Conservation (phyloP, 1,284 basidiomycete genomes). For the Polyporus tsugae region DNA sequence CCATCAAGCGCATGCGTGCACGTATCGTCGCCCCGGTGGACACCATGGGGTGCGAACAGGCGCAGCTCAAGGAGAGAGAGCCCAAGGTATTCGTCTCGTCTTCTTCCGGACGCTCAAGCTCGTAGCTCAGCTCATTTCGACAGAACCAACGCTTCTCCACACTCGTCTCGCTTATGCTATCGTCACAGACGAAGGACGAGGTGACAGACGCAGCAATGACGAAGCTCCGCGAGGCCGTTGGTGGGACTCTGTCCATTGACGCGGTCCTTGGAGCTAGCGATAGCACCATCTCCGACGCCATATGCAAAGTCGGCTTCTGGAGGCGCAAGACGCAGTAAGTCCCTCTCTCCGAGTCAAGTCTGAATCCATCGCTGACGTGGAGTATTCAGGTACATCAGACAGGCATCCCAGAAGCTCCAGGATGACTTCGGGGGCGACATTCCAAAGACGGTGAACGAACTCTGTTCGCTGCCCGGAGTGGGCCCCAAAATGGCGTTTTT, state of each 20-base stretch:
- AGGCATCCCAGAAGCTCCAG: constrained; percentile 71
- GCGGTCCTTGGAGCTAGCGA: constrained; percentile 74
- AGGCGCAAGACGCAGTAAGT: constrained; percentile 81
- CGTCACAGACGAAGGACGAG: constrained; percentile 94
- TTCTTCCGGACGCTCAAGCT: background rate
- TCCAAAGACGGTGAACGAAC: constrained; percentile 85
- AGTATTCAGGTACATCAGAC: constrained; percentile 72
- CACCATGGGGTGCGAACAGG: constrained; percentile 87
- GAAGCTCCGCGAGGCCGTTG: constrained; percentile 78
- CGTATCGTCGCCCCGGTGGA: constrained; percentile 86
- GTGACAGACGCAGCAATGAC: constrained; percentile 87
- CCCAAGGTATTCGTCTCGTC: constrained; percentile 61
- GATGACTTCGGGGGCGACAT: constrained; percentile 84
- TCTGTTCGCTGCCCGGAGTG: constrained; percentile 86
- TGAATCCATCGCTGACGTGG: background rate
- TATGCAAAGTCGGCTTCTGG: constrained; percentile 95
- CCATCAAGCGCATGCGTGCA: constrained; percentile 83
- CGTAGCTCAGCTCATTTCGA: background rate
- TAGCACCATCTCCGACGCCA: constrained; percentile 72
- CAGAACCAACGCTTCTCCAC: constrained; percentile 85
- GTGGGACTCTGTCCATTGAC: constrained; percentile 82
- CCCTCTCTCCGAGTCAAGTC: background rate
- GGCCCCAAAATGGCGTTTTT: constrained; percentile 96
- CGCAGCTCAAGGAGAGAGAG: constrained; percentile 67
- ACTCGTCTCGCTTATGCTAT: constrained; percentile 94